Percentiles rank a stretch among this genome's conserved stretches.
Evolutionary conservation across 805 yeast species (phyloP).

Genomic region (Sugiyamaella lignohabitans): DNA sequence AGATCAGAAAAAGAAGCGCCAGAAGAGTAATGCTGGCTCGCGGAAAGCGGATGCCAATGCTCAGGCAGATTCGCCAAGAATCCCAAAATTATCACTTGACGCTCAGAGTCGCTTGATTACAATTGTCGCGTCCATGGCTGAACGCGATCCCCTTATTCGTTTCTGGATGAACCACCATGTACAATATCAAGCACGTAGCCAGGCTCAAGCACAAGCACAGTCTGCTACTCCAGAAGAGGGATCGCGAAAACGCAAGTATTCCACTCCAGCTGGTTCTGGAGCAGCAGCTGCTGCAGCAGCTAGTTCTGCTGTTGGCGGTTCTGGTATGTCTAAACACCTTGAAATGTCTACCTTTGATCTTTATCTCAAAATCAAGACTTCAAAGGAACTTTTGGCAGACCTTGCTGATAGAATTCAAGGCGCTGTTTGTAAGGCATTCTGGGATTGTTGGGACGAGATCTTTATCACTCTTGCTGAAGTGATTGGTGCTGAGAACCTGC

Average conservation of each 20-base stretch:
- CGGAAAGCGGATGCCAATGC: conserved; percentile 1
- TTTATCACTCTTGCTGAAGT: conserved; percentile 26
- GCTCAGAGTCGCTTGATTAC: conserved; percentile 19
- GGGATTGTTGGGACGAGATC: conserved; percentile 32
- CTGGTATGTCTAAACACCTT: conserved; percentile 4
- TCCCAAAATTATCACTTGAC: conserved; percentile 16
- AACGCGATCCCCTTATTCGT: conserved; percentile 19
- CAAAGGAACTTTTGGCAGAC: conserved; percentile 24
- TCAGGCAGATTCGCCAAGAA: conserved; percentile 2
- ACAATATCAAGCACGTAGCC: conserved; percentile 11
- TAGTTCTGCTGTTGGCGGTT: not conserved
- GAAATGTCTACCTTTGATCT: conserved; percentile 17
- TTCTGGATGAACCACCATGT: conserved; percentile 25
- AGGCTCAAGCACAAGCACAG: not conserved
- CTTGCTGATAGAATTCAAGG: conserved; percentile 27
- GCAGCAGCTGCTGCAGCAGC: not conserved
- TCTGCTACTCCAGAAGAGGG: not conserved
- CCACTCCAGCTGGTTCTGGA: not conserved
- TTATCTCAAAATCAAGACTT: conserved; percentile 19
- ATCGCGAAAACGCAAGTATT: not conserved
- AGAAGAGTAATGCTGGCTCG: not conserved
- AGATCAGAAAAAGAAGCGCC: conserved; percentile 5
- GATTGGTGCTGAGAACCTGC: conserved; percentile 23
- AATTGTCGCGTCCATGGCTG: conserved; percentile 18
- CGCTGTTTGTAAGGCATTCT: conserved; percentile 28